Evolutionary conservation across 179 eudicot genomes (phyloP), one percentile per base, ranked within the genome.

Genomic region (Vitellaria paradoxa): DNA sequence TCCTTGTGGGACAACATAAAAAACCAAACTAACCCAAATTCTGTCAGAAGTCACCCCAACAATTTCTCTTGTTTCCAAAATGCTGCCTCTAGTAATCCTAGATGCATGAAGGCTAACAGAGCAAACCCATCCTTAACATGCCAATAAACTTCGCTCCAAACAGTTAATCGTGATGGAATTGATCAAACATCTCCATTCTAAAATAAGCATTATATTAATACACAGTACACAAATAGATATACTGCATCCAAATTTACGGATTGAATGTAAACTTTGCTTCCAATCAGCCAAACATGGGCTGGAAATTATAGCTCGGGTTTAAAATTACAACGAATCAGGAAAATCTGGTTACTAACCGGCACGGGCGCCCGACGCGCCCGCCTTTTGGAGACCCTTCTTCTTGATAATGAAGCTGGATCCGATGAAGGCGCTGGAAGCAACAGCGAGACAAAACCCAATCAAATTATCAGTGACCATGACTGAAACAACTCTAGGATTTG

Each of bases 331-430:
- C 9, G 1, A 71, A 60, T 12, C 21, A 21, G 1, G 10, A 46
- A 59, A 62, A 64, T 13, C 55, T 18, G 9, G 18, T 18, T 52
- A 86, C 82, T 74, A 78, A 92, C 98, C 77, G 72, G 98, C 98
- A 77, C 92, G 91, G 63, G 90, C 62, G 17, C 98, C 97, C 1
- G 90, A 86, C 13, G 89, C 87, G 6, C 90, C 91, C 15, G 93
- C 97, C 37, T 89, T 88, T 72, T 87, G 89, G 68, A 93, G 94
- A 80, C 97, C 98, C 81, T 93, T 93, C 82, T 93, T 93, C 87
- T 93, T 93, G 77, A 93, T 90, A 24, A 92, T 90, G 80, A 92
- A 90, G 81, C 98, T 93, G 74, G 93, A 88, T 74, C 98, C 98
- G 74, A 93, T 93, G 77, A 92, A 93, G 42, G 87, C 90, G 82